Evolutionary conservation across 2,329 filamentous ascomycete genomes (phyloP).

Genomic region (Pyrenochaeta sp.): DNA sequence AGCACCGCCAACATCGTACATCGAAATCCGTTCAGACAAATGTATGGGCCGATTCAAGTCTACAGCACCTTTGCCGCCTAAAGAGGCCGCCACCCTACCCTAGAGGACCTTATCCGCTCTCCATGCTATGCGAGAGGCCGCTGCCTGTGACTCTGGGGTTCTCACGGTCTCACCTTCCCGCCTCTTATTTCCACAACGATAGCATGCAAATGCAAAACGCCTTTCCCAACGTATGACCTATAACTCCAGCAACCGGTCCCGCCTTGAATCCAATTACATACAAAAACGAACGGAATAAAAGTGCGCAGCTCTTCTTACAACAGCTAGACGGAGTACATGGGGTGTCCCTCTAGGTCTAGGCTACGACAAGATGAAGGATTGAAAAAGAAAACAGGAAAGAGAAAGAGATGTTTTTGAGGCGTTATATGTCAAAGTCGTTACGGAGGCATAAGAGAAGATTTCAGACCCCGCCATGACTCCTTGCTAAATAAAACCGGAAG

Average conservation of each 20-base stretch:
- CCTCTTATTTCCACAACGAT: neutral
- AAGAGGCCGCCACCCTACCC: neutral
- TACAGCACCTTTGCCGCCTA: neutral
- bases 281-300: neutral
- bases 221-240: neutral
- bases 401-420: neutral
- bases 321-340: neutral
- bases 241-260: neutral
- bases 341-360: neutral
- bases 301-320: neutral
- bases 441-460: neutral
- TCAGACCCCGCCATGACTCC: neutral
- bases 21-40: neutral
- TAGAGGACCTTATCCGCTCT: neutral
- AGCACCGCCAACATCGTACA: neutral
- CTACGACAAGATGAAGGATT: neutral
- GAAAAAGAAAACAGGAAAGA: neutral
- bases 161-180: neutral
- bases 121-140: neutral
- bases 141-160: neutral
- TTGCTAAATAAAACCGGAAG: neutral
- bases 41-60: neutral
- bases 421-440: neutral
- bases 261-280: neutral
- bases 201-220: neutral